Base-by-base conservation (phyloP, 345 rosid species). In the Gossypium australe region DNA sequence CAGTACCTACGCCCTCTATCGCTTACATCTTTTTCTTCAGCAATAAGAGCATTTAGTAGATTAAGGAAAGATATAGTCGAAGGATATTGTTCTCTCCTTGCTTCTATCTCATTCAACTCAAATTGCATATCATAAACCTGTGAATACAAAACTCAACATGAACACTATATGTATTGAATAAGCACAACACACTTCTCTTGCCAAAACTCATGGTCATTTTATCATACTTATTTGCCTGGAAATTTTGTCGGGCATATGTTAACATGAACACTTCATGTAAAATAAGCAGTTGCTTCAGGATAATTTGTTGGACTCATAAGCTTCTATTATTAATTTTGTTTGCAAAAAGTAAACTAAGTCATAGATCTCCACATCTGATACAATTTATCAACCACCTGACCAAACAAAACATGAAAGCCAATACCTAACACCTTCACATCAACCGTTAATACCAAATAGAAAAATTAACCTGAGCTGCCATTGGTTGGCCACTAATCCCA, bases 71-170 rank as follows among this genome's bases (percentile, higher is more conserved):
- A 94, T 79, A 94, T 84, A 24, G 97, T 92, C 13, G 98, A 94
- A 75, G 97, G 95, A 78, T 92, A 94, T 49, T 81, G 87, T 82
- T 94, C 98, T 72, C 87, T 91, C 81, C 98, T 90, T 75, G 95
- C 95, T 86, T 94, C 98, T 75, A 94, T 87, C 87, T 94, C 98
- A 87, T 94, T 92, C 83, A 94, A 82, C 85, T 94, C 98, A 84
- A 88, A 94, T 77, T 88, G 97, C 98, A 92, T 94, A 82, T 94
- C 97, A 78, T 92, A 94, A 68, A 94, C 89, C 98, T 94, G 84
- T 38, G 53, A 73, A 41, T 27, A 65, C n/a, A 57, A 41, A 72
- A 41, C 9, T 4, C 45, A 69, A 51, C 22, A 69, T 69, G 16
- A 69, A 69, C 9, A 51, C 45, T 49, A 69, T 16, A 51, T 34